Evolutionary conservation across 495 filamentous ascomycete genomes (phyloP).

Genomic region (Talaromyces proteolyticus): DNA sequence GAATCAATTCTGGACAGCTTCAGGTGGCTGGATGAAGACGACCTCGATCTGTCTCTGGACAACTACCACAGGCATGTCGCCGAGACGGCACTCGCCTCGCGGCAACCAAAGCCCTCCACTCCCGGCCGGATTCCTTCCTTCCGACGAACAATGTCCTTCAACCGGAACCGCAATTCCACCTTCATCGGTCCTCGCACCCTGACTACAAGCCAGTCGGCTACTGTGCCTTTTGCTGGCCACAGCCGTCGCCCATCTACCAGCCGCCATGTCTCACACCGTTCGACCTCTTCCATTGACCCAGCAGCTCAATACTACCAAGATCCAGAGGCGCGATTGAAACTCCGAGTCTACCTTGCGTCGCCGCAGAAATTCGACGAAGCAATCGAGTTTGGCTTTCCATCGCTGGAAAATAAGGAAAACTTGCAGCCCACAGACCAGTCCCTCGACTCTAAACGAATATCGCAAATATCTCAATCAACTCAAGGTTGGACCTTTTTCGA

Average conservation of each 20-base stretch:
- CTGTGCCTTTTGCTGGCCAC: conserved; percentile 6
- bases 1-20: conserved; percentile 61
- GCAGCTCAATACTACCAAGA: conserved; percentile 82
- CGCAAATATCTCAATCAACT: conserved; percentile 4
- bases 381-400: conserved; percentile 87
- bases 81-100: conserved; percentile 13
- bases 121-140: conserved; percentile 32
- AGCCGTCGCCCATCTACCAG: conserved; percentile 15
- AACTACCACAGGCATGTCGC: conserved; percentile 43
- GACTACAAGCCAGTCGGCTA: conserved; percentile 14
- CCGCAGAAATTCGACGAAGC: conserved; percentile 95
- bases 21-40: conserved; percentile 75
- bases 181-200: conserved; percentile 8
- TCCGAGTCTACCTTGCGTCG: conserved; percentile 84
- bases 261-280: conserved; percentile 26
- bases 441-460: conserved; percentile 1
- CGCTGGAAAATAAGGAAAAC: conserved; percentile 39
- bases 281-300: conserved; percentile 60
- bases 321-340: conserved; percentile 78
- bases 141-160: conserved; percentile 42
- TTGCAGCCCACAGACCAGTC: not conserved
- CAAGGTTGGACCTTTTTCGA: conserved; percentile 34
- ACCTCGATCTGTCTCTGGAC: conserved; percentile 63
- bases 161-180: conserved; percentile 15
- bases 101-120: conserved; percentile 5